phyloP scores from a whole-genome alignment of 2,329 filamentous ascomycete genomes.

The Penicillium sumatraense region DNA sequence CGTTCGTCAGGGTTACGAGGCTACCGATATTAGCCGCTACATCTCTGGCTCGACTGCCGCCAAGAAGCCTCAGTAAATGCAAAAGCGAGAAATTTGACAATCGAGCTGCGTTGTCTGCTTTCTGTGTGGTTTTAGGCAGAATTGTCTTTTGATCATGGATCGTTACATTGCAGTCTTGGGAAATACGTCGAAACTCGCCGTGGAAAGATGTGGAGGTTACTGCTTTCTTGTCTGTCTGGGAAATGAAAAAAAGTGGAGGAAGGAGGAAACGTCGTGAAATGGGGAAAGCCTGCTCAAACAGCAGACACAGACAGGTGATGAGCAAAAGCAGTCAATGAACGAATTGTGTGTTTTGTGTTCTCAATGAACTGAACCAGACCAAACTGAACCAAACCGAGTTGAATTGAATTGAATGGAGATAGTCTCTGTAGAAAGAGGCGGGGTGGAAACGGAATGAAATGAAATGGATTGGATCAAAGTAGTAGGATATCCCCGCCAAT shows the following conservation, averaged over 20 bases:
- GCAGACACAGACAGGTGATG: too few relatives aligned
- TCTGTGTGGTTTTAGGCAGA: neutral
- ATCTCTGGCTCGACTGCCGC: constrained; percentile 53
- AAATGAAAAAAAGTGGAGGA: too few relatives aligned
- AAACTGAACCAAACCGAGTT: too few relatives aligned
- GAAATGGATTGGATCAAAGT: constrained; percentile 17
- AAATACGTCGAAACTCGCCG: constrained; percentile 4
- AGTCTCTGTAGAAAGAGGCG: constrained; percentile 28
- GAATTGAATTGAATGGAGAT: too few relatives aligned
- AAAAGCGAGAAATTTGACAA: neutral
- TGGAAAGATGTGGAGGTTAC: too few relatives aligned
- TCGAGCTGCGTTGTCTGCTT: neutral
- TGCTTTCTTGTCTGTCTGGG: too few relatives aligned
- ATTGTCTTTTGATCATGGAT: constrained; percentile 4
- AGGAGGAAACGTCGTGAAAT: too few relatives aligned
- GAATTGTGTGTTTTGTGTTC: constrained; percentile 3
- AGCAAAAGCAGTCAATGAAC: too few relatives aligned
- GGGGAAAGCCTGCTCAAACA: too few relatives aligned
- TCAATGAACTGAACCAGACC: too few relatives aligned
- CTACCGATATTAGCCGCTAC: constrained; percentile 79
- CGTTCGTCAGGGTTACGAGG: constrained; percentile 74
- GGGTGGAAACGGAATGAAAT: too few relatives aligned
- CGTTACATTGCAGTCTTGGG: neutral
- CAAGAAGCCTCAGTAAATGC: constrained; percentile 56
- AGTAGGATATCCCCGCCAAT: too few relatives aligned